A percentile compares a stretch with the other conserved stretches of the same genome.
Evolutionary conservation across 1,284 basidiomycete genomes (phyloP).

Genomic region (Puccinia hordei): DNA sequence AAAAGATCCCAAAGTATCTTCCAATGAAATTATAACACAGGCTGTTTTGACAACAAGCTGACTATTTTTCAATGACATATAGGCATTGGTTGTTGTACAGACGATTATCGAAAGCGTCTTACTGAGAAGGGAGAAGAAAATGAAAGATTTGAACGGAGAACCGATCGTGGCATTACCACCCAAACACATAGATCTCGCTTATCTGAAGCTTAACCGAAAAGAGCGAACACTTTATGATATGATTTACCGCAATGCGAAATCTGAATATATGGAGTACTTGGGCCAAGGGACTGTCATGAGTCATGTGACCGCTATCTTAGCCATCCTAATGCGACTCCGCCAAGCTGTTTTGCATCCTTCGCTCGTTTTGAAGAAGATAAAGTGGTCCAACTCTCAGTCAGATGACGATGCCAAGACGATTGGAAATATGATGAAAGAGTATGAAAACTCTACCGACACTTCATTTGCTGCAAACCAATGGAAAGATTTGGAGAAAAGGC

Average conservation of each 20-base stretch:
- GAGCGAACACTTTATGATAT: slow-evolving; percentile 43
- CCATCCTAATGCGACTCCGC: slow-evolving; percentile 34
- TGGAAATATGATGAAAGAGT: slow-evolving; percentile 21
- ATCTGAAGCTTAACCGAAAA: slow-evolving; percentile 28
- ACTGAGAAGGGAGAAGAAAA: slow-evolving; percentile 89
- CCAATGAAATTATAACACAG: slow-evolving; percentile 27
- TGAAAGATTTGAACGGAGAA: slow-evolving; percentile 83
- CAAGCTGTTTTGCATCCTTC: slow-evolving; percentile 42
- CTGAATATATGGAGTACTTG: slow-evolving; percentile 31
- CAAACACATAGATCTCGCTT: slow-evolving; percentile 63
- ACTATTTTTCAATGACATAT: slow-evolving; percentile 74
- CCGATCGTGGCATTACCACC: slow-evolving; percentile 79
- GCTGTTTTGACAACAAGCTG: slow-evolving; percentile 21
- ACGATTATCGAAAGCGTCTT: slow-evolving; percentile 79
- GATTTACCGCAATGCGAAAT: slow-evolving; percentile 48
- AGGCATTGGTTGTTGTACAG: slow-evolving; percentile 88
- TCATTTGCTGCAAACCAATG: slow-evolving; percentile 29
- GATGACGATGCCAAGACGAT: slow-evolving; percentile 7
- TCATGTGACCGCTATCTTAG: slow-evolving; percentile 37
- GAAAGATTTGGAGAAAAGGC: slow-evolving; percentile 27
- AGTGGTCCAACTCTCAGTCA: neutral
- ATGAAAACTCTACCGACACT: neutral
- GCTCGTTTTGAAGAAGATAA: slow-evolving; percentile 38
- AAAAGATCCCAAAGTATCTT: slow-evolving; percentile 48
- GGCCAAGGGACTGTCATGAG: slow-evolving; percentile 40